Conservation (phyloP, 768 basidiomycete genomes). For the Xerocomus spinulosus region DNA sequence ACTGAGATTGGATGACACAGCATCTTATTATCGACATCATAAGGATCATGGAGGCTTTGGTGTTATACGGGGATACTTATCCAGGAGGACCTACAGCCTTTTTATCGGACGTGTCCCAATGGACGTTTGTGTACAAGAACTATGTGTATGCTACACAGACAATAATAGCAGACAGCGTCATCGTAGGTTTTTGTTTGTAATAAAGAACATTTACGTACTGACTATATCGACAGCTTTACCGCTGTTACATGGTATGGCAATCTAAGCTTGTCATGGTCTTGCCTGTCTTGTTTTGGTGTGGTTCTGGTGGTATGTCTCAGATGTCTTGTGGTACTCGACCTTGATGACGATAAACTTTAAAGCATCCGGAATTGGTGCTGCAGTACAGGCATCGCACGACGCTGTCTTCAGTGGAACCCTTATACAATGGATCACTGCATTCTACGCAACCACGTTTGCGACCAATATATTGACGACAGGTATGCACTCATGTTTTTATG, state of each 20-base stretch:
- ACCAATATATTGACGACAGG: slow-evolving; percentile 31
- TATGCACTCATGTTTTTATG: background rate
- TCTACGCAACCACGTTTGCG: slow-evolving; percentile 27
- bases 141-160: slow-evolving; percentile 17
- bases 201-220: background rate
- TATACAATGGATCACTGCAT: slow-evolving; percentile 31
- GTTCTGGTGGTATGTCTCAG: slow-evolving; percentile 15
- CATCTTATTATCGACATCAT: slow-evolving; percentile 17
- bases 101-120: slow-evolving; percentile 19
- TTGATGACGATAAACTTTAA: background rate
- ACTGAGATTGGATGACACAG: slow-evolving; percentile 1
- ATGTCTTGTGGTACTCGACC: slow-evolving; percentile 2
- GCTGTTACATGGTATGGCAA: slow-evolving; percentile 28
- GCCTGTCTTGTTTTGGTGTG: slow-evolving; percentile 23
- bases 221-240: slow-evolving; percentile 4
- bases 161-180: slow-evolving; percentile 21
- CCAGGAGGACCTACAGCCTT: slow-evolving; percentile 22
- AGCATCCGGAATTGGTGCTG: slow-evolving; percentile 1
- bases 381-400: slow-evolving; percentile 1
- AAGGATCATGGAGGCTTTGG: slow-evolving; percentile 19
- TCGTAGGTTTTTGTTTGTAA: slow-evolving; percentile 11
- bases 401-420: slow-evolving; percentile 22
- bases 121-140: slow-evolving; percentile 25
- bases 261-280: slow-evolving; percentile 18
- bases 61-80: slow-evolving; percentile 3